phyloP scores from a whole-genome alignment of 2,329 filamentous ascomycete genomes.

The Epichloe gansuensis region DNA sequence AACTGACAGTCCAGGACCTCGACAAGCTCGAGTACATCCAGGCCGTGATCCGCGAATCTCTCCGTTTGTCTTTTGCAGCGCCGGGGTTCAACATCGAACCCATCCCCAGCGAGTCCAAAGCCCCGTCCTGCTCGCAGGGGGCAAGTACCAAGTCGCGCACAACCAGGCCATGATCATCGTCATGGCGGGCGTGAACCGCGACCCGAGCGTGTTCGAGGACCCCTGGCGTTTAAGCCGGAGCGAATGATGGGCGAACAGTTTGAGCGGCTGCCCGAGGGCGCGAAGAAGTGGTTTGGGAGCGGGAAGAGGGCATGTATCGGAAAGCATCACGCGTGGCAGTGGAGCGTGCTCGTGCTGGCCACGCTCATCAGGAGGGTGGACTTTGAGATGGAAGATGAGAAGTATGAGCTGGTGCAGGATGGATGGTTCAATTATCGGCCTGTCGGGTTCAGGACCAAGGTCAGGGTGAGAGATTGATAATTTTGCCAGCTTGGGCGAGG shows the following conservation, averaged over 20 bases:
- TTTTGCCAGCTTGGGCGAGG: not conserved
- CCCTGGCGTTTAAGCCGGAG: constrained; percentile 33
- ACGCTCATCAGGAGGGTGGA: constrained; percentile 33
- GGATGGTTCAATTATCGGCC: constrained; percentile 43
- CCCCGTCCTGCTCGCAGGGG: constrained; percentile 34
- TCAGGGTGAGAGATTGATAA: constrained; percentile 22
- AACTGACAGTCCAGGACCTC: constrained; percentile 36
- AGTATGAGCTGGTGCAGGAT: constrained; percentile 31
- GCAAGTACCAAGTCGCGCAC: constrained; percentile 36
- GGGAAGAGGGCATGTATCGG: constrained; percentile 41
- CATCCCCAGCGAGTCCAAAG: constrained; percentile 24
- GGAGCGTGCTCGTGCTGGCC: constrained; percentile 28
- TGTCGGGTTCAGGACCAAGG: constrained; percentile 30
- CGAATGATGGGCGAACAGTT: constrained; percentile 36
- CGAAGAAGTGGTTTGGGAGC: constrained; percentile 40
- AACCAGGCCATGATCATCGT: constrained; percentile 38
- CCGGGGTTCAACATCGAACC: constrained; percentile 45
- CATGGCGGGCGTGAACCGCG: constrained; percentile 37
- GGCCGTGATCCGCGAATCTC: constrained; percentile 39
- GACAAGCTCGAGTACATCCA: constrained; percentile 40
- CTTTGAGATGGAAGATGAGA: constrained; percentile 29
- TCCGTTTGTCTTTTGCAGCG: constrained; percentile 41
- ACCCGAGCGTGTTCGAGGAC: constrained; percentile 34
- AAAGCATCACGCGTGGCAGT: constrained; percentile 37
- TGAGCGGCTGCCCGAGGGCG: constrained; percentile 29